Evolutionary conservation across 73 alveolate species (phyloP), one percentile per base, ranked within the genome.

Genomic region (Paramecium sexaurelia): DNA sequence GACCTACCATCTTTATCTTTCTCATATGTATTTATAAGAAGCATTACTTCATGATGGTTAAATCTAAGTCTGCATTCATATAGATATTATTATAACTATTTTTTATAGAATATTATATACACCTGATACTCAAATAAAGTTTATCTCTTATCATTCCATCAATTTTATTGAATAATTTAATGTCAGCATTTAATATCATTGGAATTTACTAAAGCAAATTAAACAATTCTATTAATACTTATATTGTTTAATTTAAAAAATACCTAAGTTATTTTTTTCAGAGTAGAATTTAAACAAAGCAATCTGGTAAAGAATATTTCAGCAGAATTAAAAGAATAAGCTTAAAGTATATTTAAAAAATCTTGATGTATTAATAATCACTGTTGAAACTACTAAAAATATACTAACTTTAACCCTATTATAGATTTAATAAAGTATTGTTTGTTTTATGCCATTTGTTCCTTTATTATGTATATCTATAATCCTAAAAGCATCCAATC

Each of bases 1-100:
- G 41, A 11, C 41, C 90, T 78, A 1, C 90, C 90, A 78, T 78
- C 90, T 45, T 43, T 78, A n/a, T 78, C 90, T 43, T 78, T 78
- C 19, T 78, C 90, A 43, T 78, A 78, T 0, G 33, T 19, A 29
- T 29, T 22, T 10, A 39, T 26, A 8, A 78, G 73, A 22, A 78
- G 47, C 75, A 78, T 22, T 45, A 27, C 55, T 11, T 78, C 90
- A 41, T 37, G 75, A 78, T 78, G 90, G 6, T 73, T 39, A 24
- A 41, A 78, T 78, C 90, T 78, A 11, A 78, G 55, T n/a, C 71
- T 24, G 9, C 55, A 41, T 78, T 78, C 90, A 45, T 78, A 40
- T 7, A 78, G 55, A 45, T 40, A 78, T 78, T 78, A 78, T 78
- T 78, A 13, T 22, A 78, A 11, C 90, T 78, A 78, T 17, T 20